Conservation (phyloP, 345 rosid genomes). For the Populus davidiana region DNA sequence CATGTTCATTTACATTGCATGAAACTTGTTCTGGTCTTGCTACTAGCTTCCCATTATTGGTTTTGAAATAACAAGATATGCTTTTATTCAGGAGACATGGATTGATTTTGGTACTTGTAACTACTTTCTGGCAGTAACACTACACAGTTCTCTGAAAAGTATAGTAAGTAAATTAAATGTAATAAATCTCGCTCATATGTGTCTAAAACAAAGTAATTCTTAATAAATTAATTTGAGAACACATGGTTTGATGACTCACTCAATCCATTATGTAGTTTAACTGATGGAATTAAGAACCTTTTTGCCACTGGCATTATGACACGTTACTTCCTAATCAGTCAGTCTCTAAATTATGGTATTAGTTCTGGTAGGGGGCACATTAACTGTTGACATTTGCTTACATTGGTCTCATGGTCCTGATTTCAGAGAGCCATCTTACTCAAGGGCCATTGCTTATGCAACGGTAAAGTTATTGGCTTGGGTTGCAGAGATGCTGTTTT, state of each 20-base stretch:
- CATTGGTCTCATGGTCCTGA: not conserved
- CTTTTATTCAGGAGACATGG: not conserved
- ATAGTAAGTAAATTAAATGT: not conserved
- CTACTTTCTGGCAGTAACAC: not conserved
- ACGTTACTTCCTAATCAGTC: no score
- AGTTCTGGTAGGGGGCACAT: not conserved
- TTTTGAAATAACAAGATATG: not conserved
- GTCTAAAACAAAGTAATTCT: not conserved
- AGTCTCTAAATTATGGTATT: not conserved
- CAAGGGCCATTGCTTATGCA: not conserved
- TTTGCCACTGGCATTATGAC: no score
- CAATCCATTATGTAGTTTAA: not conserved
- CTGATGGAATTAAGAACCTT: not conserved
- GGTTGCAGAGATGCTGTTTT: not conserved
- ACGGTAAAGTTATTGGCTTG: not conserved
- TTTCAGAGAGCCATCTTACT: not conserved
- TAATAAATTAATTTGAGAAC: not conserved
- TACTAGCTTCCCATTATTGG: not conserved
- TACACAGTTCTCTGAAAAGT: not conserved
- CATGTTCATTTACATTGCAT: not conserved
- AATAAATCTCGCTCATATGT: not conserved
- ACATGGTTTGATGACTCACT: not conserved
- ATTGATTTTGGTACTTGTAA: not conserved
- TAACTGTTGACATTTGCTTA: not conserved
- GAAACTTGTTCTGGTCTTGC: not conserved